Percentiles rank a stretch among this genome's conserved stretches.
phyloP scores from a whole-genome alignment of 768 basidiomycete species.

The Dioszegia aurantiaca region DNA sequence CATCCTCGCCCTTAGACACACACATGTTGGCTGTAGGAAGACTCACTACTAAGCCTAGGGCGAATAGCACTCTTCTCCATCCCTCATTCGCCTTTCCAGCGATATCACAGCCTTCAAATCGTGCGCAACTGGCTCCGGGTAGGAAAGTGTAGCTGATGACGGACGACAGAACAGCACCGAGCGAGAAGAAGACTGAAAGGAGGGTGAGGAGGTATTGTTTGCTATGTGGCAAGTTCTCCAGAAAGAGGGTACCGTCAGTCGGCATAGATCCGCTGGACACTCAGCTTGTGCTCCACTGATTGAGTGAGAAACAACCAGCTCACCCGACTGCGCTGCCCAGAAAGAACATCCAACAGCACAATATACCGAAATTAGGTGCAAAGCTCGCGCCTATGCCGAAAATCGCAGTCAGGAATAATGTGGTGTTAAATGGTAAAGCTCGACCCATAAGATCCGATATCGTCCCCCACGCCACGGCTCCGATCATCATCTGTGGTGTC shows the following conservation, averaged over 20 bases:
- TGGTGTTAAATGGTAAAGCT: constrained; percentile 84
- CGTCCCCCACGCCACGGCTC: constrained; percentile 82
- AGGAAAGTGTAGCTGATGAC: constrained; percentile 74
- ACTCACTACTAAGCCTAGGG: constrained; percentile 76
- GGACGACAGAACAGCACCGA: constrained; percentile 83
- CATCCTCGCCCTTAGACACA: neutral
- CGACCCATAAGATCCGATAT: constrained; percentile 87
- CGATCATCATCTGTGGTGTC: constrained; percentile 84
- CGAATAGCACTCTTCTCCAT: constrained; percentile 80
- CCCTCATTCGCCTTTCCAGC: constrained; percentile 67
- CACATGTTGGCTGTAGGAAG: neutral
- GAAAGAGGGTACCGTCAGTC: constrained; percentile 79
- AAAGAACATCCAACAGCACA: constrained; percentile 78
- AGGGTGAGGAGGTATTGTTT: constrained; percentile 89
- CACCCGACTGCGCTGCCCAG: constrained; percentile 93
- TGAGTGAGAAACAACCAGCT: constrained; percentile 39
- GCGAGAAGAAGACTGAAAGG: constrained; percentile 90
- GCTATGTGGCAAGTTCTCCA: constrained; percentile 85
- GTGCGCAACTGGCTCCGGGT: constrained; percentile 59
- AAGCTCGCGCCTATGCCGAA: constrained; percentile 82
- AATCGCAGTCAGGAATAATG: constrained; percentile 80
- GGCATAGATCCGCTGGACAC: constrained; percentile 79
- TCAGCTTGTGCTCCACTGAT: constrained; percentile 4
- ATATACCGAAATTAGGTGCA: constrained; percentile 62
- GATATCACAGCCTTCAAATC: constrained; percentile 61